phyloP scores from a whole-genome alignment of 495 filamentous ascomycete species.

The Xylona heveae region DNA sequence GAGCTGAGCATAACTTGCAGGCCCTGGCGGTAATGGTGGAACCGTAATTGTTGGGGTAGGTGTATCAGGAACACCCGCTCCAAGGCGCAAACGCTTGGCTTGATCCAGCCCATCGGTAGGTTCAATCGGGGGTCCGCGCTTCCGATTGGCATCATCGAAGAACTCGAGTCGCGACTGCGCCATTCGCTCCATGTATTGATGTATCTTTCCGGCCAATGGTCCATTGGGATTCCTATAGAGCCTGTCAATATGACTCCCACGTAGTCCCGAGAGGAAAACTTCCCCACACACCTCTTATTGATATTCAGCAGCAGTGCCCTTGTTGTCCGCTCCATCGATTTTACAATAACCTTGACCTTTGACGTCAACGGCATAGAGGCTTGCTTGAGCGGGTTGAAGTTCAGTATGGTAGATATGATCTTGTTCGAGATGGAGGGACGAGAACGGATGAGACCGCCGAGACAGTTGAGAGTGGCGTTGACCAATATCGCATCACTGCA shows the following conservation, averaged over 20 bases:
- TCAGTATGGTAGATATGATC: slow-evolving; percentile 65
- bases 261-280: background rate
- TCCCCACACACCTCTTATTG: slow-evolving; percentile 39
- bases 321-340: slow-evolving; percentile 86
- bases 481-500: slow-evolving; percentile 70
- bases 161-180: slow-evolving; percentile 50
- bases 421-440: slow-evolving; percentile 64
- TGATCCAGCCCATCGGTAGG: slow-evolving; percentile 46
- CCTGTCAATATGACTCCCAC: slow-evolving; percentile 5
- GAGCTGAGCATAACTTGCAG: slow-evolving; percentile 52
- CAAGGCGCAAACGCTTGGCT: slow-evolving; percentile 48
- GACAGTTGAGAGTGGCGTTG: slow-evolving; percentile 76
- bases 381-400: slow-evolving; percentile 73
- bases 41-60: slow-evolving; percentile 28
- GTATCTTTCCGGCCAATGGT: slow-evolving; percentile 45
- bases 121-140: slow-evolving; percentile 45
- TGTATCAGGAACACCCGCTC: slow-evolving; percentile 22
- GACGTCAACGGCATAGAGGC: slow-evolving; percentile 57
- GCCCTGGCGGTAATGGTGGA: slow-evolving; percentile 48
- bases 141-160: slow-evolving; percentile 55
- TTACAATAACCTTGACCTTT: slow-evolving; percentile 57
- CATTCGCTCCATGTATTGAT: slow-evolving; percentile 61
- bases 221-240: slow-evolving; percentile 42
- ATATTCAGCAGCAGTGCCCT: slow-evolving; percentile 63
- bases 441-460: slow-evolving; percentile 58